These are phyloP conservation scores for Skeletonema potamos DNA, from an alignment of 108 stramenopile species.

Conservation along the genomic window DNA sequence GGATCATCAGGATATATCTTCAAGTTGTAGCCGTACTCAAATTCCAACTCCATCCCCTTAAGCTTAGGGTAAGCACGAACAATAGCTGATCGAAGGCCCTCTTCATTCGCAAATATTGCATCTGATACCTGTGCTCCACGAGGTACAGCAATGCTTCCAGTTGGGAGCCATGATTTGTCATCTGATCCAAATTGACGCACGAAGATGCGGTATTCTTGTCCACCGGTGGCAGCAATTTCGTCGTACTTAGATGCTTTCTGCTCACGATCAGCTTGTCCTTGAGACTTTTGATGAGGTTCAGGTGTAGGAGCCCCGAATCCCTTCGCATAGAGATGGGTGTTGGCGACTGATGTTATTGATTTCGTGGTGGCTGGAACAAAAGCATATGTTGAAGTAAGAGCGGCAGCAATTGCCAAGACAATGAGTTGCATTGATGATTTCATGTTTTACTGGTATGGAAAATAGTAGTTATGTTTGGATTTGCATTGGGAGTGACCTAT, in stretches of 20 bases:
- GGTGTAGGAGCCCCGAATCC: slow-evolving; percentile 66
- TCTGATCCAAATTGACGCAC: slow-evolving; percentile 85
- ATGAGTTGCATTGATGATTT: slow-evolving; percentile 10
- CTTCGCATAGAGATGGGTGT: slow-evolving; percentile 30
- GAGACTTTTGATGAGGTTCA: slow-evolving; percentile 58
- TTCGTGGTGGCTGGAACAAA: slow-evolving; percentile 3
- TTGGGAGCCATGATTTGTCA: slow-evolving; percentile 81
- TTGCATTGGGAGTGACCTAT: too few relatives aligned
- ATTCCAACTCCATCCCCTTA: slow-evolving; percentile 69
- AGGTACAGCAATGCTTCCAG: slow-evolving; percentile 79
- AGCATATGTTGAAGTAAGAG: background rate
- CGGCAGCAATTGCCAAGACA: background rate
- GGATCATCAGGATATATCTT: slow-evolving; percentile 90
- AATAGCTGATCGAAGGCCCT: slow-evolving; percentile 61
- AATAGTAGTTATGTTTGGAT: too few relatives aligned
- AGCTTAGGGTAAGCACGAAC: slow-evolving; percentile 71
- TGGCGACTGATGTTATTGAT: slow-evolving; percentile 1
- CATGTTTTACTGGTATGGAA: background rate
- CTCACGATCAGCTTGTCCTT: slow-evolving; percentile 71
- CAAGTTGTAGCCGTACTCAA: slow-evolving; percentile 88
- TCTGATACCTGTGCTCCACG: slow-evolving; percentile 77
- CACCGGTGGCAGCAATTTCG: slow-evolving; percentile 74
- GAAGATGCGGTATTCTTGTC: slow-evolving; percentile 84
- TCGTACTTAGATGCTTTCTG: slow-evolving; percentile 68
- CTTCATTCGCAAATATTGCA: slow-evolving; percentile 82